A percentile compares a stretch with the other conserved stretches of the same genome.
These are phyloP conservation scores for Westerdykella sp. DNA, from an alignment of 2,329 filamentous ascomycete genomes.

Conservation along the genomic window DNA sequence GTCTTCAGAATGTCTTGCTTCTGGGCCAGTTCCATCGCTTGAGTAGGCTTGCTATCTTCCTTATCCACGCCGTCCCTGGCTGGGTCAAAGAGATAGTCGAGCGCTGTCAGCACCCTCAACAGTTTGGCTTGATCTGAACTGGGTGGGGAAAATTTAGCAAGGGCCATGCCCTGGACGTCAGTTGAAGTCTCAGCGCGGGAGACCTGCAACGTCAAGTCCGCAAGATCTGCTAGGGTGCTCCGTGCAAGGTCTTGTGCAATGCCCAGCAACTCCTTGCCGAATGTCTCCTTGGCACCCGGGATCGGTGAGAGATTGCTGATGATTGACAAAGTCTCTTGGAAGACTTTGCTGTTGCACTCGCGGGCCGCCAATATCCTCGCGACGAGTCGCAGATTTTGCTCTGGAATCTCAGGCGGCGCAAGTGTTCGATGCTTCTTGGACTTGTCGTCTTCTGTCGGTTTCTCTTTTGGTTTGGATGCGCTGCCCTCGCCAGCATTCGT, in stretches of 20 bases:
- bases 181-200: slow-evolving; percentile 80
- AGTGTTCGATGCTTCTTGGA: slow-evolving; percentile 59
- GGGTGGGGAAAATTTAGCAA: slow-evolving; percentile 91
- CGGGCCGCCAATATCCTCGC: slow-evolving; percentile 93
- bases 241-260: slow-evolving; percentile 81
- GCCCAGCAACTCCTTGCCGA: slow-evolving; percentile 85
- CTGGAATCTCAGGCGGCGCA: slow-evolving; percentile 76
- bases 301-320: slow-evolving; percentile 97
- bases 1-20: slow-evolving; percentile 81
- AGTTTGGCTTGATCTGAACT: slow-evolving; percentile 97
- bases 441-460: slow-evolving; percentile 42
- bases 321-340: slow-evolving; percentile 95
- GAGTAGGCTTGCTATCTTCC: slow-evolving; percentile 34
- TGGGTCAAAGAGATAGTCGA: slow-evolving; percentile 91
- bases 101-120: slow-evolving; percentile 80
- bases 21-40: slow-evolving; percentile 53
- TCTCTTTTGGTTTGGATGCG: slow-evolving; percentile 31
- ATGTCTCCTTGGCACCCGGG: slow-evolving; percentile 79
- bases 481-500: slow-evolving; percentile 14
- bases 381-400: slow-evolving; percentile 86
- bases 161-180: slow-evolving; percentile 88
- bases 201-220: slow-evolving; percentile 80
- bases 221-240: slow-evolving; percentile 76
- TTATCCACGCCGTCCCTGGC: slow-evolving; percentile 56
- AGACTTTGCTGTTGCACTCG: slow-evolving; percentile 95